phyloP scores from a whole-genome alignment of 768 basidiomycete genomes.

The Lactarius indigo region DNA sequence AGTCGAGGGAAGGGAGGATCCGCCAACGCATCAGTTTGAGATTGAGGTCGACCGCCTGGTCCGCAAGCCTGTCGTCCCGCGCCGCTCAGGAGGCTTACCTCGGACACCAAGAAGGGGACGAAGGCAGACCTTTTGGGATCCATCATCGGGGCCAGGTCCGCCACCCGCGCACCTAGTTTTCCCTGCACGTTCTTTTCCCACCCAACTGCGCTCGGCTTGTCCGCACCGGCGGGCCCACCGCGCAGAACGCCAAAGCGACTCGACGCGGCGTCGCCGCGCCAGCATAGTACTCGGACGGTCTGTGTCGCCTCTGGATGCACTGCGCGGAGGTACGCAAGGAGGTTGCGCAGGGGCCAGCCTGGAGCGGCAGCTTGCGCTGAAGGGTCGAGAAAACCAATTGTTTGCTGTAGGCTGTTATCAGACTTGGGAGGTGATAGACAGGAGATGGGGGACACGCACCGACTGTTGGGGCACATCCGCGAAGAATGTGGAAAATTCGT shows the following conservation, averaged over 20 bases:
- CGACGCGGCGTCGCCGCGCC: conserved; percentile 63
- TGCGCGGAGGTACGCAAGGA: conserved; percentile 75
- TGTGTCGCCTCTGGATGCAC: conserved; percentile 49
- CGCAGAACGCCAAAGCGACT: conserved; percentile 58
- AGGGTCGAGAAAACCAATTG: conserved; percentile 55
- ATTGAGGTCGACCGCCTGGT: conserved; percentile 97
- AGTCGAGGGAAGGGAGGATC: conserved; percentile 82
- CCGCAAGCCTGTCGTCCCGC: conserved; percentile 60
- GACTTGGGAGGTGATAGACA: background rate
- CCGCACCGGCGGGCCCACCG: conserved; percentile 33
- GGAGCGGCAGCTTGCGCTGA: conserved; percentile 53
- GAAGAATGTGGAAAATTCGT: conserved; percentile 59
- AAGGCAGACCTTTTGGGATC: conserved; percentile 69
- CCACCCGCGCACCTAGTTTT: conserved; percentile 81
- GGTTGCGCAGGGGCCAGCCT: conserved; percentile 94
- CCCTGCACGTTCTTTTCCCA: conserved; percentile 95
- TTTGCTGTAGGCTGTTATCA: conserved; percentile 26
- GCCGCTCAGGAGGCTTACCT: background rate
- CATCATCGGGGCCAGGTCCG: conserved; percentile 95
- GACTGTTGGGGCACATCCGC: conserved; percentile 38
- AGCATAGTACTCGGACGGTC: conserved; percentile 65
- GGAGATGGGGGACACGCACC: conserved; percentile 36
- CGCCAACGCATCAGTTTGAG: conserved; percentile 98
- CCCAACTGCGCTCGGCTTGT: conserved; percentile 67
- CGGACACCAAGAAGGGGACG: background rate